Base-by-base conservation (phyloP, 805 yeast species). In the Metschnikowia reukaufii region DNA sequence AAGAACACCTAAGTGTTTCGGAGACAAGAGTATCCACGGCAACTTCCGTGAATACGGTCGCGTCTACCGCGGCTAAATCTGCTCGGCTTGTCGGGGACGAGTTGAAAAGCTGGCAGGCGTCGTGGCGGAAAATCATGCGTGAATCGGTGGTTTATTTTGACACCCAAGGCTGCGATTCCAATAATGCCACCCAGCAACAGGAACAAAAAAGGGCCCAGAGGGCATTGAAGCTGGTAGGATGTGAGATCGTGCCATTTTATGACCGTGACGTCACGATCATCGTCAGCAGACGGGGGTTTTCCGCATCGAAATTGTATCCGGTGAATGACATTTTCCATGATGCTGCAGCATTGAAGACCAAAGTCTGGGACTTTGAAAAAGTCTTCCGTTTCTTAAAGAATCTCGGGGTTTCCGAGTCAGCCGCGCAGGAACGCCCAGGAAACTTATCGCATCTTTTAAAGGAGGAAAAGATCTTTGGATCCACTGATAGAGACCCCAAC, bases 331-430 rank as follows among this genome's bases (percentile, higher is more conserved):
- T 88, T 7, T 77, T 89, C 55, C 72, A 78, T 44, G 77, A 81
- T 51, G 95, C 91, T 4, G 63, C 68, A 27, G 73, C 71, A 40
- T 76, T 74, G 43, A 81, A 80, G 50, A 78, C 86, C 64, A 88
- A 91, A 63, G 86, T 91, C 19, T 92, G 97, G 97, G 81, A 84
- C 33, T 83, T 80, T 58, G 96, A 88, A 46, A 92, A 91, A 64
- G 89, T 91, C 1, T 78, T 82, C 58, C 70, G 96, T 42, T 91
- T 91, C 59, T 74, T 90, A 63, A 78, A 75, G 50, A 81, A 87
- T 63, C 68, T 87, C 57, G 79, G 72, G 43, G 74, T 61, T 8
- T 49, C 54, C 18, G 59, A 54, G 18, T 19, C 53, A 4, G 49
- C 51, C 4, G 27, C 54, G 5, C 51, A 47, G 27, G 59, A 55